Evolutionary conservation across 371 early-diverging fungal genomes (phyloP), one percentile per base, ranked within the genome.

Genomic region (Phascolomyces articulosus): DNA sequence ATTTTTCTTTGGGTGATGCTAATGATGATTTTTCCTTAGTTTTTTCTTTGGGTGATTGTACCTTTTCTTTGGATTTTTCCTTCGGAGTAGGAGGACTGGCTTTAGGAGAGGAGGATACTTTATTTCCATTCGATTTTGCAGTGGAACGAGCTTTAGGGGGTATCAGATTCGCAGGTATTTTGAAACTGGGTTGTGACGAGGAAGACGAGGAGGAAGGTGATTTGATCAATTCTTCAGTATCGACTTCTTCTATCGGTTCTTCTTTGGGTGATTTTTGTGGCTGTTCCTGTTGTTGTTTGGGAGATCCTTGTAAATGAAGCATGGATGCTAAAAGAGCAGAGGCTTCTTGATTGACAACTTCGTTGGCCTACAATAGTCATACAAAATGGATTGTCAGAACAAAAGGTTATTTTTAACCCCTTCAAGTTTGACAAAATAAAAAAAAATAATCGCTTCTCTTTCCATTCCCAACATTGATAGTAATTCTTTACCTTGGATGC

Each of bases 111-210:
- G 29, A 11, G 24, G 34, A 9, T 34, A 9, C 11, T 9, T 11
- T 34, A 34, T 29, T 54, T 18, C 59, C 59, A 41, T 59, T 67
- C 1, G 64, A 55, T 21, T 34, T 34, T 34, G 34, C 34, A 34
- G 29, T 38, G 15, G 47, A 57, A 27, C 71, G 71, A 6, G 69
- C 75, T 55, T 63, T 66, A 44, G 75, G 75, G 53, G 75, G 75
- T 41, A 75, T 71, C 41, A 75, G 62, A 15, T 63, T 64, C 24
- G 63, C 53, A 41, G 75, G 75, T 31, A 75, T 59, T 47, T 47
- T 47, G 47, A 47, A 47, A 47, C 34, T 34, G 0, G 34, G 6
- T 34, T 34, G 34, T 9, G 29, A 16, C 24, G 49, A 48, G 31
- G 23, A 21, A 28, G 59, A 10, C 38, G 62, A 40, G 23, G 40